Evolutionary conservation across 768 basidiomycete species (phyloP).

Genomic region (Asterophora parasitica): DNA sequence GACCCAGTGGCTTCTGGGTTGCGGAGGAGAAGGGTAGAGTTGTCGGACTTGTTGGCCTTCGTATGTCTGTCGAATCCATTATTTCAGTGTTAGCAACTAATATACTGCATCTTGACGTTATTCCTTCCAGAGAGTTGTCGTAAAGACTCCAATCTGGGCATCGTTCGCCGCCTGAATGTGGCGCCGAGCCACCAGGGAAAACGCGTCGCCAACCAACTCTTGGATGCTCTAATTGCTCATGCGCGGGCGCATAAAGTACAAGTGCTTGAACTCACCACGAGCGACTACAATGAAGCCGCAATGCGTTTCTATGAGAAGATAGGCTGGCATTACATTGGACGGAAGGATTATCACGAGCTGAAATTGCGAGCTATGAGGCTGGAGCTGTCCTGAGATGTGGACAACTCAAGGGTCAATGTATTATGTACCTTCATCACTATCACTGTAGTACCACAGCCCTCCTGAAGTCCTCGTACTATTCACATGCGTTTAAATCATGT

Average conservation of each 20-base stretch:
- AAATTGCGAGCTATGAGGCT: slow-evolving; percentile 1
- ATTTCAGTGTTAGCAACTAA: no score
- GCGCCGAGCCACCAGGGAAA: slow-evolving; percentile 4
- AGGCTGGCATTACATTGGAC: slow-evolving; percentile 10
- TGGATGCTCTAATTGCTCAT: slow-evolving; percentile 7
- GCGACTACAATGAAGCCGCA: slow-evolving; percentile 11
- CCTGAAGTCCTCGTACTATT: no score
- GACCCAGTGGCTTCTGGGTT: slow-evolving; percentile 15
- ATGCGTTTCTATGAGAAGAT: slow-evolving; percentile 7
- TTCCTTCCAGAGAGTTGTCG: no score
- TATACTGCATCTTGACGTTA: no score
- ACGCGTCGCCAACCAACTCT: slow-evolving; percentile 10
- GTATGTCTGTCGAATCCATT: slow-evolving; percentile 1
- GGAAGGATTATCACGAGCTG: slow-evolving; percentile 5
- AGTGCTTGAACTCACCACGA: slow-evolving; percentile 13
- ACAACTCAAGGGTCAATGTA: no score
- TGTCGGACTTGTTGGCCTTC: slow-evolving; percentile 16
- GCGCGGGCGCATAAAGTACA: slow-evolving; percentile 7
- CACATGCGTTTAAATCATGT: no score
- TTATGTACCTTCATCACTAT: no score
- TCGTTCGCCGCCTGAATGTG: slow-evolving; percentile 11
- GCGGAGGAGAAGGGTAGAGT: slow-evolving; percentile 11
- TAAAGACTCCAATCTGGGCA: not conserved
- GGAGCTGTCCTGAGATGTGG: not conserved
- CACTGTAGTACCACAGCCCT: no score